Percentiles rank a stretch among this genome's conserved stretches.
These are phyloP conservation scores for Grosmannia huntii DNA, from an alignment of 2,329 filamentous ascomycete genomes.

Conservation along the genomic window DNA sequence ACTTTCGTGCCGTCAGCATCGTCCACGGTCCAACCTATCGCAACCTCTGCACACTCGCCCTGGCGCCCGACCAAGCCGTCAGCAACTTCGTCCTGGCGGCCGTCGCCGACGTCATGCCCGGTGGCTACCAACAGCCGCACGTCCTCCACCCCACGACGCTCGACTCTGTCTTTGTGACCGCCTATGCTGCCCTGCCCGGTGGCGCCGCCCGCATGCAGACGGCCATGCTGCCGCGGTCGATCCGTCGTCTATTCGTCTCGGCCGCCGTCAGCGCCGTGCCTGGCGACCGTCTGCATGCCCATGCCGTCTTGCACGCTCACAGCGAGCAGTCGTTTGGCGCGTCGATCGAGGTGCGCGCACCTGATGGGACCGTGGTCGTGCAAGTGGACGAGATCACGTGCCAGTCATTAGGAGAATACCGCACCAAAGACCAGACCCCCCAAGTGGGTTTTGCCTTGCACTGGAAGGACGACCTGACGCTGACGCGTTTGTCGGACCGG, in stretches of 20 bases:
- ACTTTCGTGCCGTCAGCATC: not conserved
- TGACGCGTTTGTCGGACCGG: not conserved
- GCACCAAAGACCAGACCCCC: not conserved
- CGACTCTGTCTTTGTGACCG: not conserved
- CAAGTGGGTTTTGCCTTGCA: not conserved
- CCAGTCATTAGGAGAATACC: not conserved
- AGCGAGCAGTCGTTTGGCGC: not conserved
- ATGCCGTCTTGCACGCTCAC: not conserved
- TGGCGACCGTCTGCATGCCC: not conserved
- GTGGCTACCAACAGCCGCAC: not conserved
- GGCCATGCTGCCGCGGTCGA: not conserved
- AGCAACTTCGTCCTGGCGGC: not conserved
- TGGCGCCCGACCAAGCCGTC: not conserved
- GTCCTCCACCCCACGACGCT: not conserved
- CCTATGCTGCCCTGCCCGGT: not conserved
- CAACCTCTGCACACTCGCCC: not conserved
- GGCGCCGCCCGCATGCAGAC: not conserved
- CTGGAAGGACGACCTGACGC: not conserved
- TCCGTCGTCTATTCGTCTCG: not conserved
- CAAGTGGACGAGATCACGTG: not conserved
- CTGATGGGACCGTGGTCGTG: not conserved
- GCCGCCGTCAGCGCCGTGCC: not conserved
- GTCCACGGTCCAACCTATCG: not conserved
- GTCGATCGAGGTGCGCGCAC: not conserved
- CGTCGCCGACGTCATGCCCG: not conserved